phyloP scores from a whole-genome alignment of 345 rosid genomes.

The Lepidium africanum region DNA sequence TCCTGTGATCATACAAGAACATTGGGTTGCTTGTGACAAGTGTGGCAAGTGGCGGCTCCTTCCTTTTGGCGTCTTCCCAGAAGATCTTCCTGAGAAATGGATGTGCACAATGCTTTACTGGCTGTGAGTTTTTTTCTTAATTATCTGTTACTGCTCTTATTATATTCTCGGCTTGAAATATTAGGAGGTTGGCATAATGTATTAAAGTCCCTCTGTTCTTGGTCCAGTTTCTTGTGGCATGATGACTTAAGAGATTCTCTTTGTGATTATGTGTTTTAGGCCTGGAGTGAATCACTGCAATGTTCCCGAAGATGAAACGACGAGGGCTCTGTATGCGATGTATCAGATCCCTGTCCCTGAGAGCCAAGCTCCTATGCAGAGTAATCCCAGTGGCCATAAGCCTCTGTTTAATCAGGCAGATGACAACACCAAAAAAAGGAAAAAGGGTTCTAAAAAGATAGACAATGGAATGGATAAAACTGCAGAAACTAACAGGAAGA shows the following conservation, averaged over 20 bases:
- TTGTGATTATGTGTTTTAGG: slow-evolving; percentile 40
- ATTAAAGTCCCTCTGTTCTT: background rate
- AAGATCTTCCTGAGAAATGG: slow-evolving; percentile 88
- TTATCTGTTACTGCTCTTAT: background rate
- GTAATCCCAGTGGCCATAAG: slow-evolving; percentile 28
- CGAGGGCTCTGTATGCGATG: slow-evolving; percentile 47
- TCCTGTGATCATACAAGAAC: slow-evolving; percentile 53
- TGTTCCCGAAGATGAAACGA: slow-evolving; percentile 74
- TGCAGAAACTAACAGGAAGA: slow-evolving; percentile 49
- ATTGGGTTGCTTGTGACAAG: slow-evolving; percentile 89
- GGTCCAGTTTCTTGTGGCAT: background rate
- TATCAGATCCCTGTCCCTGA: slow-evolving; percentile 36
- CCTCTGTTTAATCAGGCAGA: slow-evolving; percentile 20
- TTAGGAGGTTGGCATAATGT: slow-evolving; percentile 4
- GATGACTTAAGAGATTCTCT: slow-evolving; percentile 5
- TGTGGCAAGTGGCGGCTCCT: slow-evolving; percentile 93
- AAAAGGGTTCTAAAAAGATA: slow-evolving; percentile 42
- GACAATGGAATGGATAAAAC: slow-evolving; percentile 27
- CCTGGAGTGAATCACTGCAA: slow-evolving; percentile 75
- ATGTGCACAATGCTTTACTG: slow-evolving; percentile 88
- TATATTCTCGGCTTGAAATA: background rate
- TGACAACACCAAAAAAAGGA: slow-evolving; percentile 38
- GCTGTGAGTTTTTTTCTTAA: slow-evolving; percentile 69
- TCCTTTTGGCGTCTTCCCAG: slow-evolving; percentile 57
- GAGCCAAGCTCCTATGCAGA: slow-evolving; percentile 35